Percentiles rank a stretch among this genome's conserved stretches.
Conservation (phyloP, 164 flowering plant species). For the Annona cherimola region DNA sequence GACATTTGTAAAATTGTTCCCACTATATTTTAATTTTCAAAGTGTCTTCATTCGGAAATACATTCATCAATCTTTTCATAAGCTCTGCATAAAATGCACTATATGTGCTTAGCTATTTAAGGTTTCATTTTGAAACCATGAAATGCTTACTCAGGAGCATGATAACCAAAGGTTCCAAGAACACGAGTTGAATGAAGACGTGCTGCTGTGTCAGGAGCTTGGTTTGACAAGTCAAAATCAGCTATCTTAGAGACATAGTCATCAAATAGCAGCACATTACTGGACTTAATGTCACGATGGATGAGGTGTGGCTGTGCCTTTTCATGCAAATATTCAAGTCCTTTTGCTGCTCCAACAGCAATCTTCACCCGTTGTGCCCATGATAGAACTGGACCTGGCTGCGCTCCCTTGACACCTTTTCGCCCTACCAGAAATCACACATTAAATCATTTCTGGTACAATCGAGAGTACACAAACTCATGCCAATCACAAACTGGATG, state of each 20-base stretch:
- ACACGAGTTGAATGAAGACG: conserved; percentile 95
- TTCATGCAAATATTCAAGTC: conserved; percentile 83
- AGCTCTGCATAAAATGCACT: neutral
- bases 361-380: conserved; percentile 86
- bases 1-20: neutral
- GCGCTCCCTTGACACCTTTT: conserved; percentile 89
- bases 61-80: neutral
- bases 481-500: neutral
- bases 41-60: neutral
- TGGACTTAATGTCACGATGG: conserved; percentile 88
- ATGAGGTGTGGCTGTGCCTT: conserved; percentile 71
- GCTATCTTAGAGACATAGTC: conserved; percentile 85
- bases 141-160: conserved; percentile 83
- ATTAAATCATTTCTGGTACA: neutral
- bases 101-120: neutral
- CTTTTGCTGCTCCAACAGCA: conserved; percentile 95
- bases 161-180: conserved; percentile 91
- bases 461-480: neutral
- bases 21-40: neutral
- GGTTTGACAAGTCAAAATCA: conserved; percentile 85
- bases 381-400: conserved; percentile 77
- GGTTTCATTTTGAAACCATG: neutral
- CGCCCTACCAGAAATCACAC: conserved; percentile 39
- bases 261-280: conserved; percentile 80
- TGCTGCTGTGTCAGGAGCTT: conserved; percentile 89